Base-by-base conservation (phyloP, 2,329 filamentous ascomycete species). In the Aspergillus brasiliensis region DNA sequence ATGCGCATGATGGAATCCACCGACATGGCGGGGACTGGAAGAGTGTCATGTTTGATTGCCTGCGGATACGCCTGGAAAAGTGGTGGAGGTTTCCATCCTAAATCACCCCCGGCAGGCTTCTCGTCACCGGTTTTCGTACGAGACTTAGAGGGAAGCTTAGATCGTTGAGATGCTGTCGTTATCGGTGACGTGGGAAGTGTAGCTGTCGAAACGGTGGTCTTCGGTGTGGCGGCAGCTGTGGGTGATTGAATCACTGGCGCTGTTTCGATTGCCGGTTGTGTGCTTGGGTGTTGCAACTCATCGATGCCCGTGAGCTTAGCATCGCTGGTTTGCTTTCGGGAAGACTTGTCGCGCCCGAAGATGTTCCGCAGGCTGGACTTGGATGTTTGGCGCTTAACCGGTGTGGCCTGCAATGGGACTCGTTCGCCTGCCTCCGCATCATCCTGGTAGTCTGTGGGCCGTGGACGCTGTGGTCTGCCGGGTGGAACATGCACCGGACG, bases 31-130 rank as follows among this genome's bases (percentile, higher is more conserved):
- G 89, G 88, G 15, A 89, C 84, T 25, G 88, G 84, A 3, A 96
- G 80, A 15, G 84, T 86, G 10, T 86, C 87, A 73, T 95, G 86
- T 69, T 90, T 92, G 65, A 91, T 84, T 2, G 91, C 87, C 75
- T 96, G 92, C 0, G 91, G 89, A 72, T 92, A 96, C 11, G 91
- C 92, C 73, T 96, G 90, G 73, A 93, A 96, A 11, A 97, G 79
- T 2, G 92, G 91, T 6, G 91, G 91, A 15, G 88, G 84, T 58
- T 86, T 84, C 88, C 88, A 91, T 11, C 67, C 67, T 67, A 70
- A 59, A 68, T 73, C 67, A 56, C 66, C 63, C 8, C 64, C 63
- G 2, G 63, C 44, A 1, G 63, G 51, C 40, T 72, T 67, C 27
- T 69, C 62, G 10, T 72, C 74, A 5, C 52, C 51, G 2, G 65